Evolutionary conservation across 352 stramenopile genomes (phyloP).

Genomic region (Ochromonadaceae sp.): DNA sequence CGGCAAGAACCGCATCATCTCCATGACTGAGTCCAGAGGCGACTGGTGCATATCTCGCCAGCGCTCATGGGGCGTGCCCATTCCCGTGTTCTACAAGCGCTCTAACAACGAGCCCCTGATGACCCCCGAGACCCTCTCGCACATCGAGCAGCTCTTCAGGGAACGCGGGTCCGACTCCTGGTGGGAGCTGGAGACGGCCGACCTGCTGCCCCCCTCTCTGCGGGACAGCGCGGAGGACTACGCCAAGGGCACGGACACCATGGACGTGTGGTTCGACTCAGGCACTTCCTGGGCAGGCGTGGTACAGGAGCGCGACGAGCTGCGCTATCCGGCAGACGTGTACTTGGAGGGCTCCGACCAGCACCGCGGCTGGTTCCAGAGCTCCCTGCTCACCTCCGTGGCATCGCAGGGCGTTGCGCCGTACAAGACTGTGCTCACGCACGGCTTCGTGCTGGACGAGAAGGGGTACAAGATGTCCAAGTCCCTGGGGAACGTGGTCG

Average conservation of each 20-base stretch:
- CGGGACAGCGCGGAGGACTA: slow-evolving; percentile 61
- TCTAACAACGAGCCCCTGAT: slow-evolving; percentile 67
- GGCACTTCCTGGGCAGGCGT: slow-evolving; percentile 65
- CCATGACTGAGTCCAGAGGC: slow-evolving; percentile 62
- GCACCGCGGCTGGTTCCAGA: slow-evolving; percentile 97
- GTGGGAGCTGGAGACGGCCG: slow-evolving; percentile 64
- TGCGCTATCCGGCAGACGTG: slow-evolving; percentile 69
- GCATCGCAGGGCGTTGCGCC: slow-evolving; percentile 63
- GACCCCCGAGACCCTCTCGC: slow-evolving; percentile 65
- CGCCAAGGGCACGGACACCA: slow-evolving; percentile 86
- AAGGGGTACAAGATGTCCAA: slow-evolving; percentile 98
- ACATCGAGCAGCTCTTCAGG: slow-evolving; percentile 53
- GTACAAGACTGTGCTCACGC: slow-evolving; percentile 92
- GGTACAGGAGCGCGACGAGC: slow-evolving; percentile 39
- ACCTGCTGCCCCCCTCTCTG: slow-evolving; percentile 47
- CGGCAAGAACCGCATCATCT: slow-evolving; percentile 55
- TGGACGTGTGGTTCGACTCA: slow-evolving; percentile 99
- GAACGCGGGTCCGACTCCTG: slow-evolving; percentile 83
- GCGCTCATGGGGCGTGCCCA: slow-evolving; percentile 90
- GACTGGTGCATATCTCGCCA: slow-evolving; percentile 98
- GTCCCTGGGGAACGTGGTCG: slow-evolving; percentile 55
- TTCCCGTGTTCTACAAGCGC: slow-evolving; percentile 93
- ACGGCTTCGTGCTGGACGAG: slow-evolving; percentile 97
- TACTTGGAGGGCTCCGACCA: slow-evolving; percentile 91
- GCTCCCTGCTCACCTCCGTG: slow-evolving; percentile 82